A percentile compares a stretch with the other conserved stretches of the same genome.
These are phyloP conservation scores for Nematocida ironsii DNA, from an alignment of 371 early-diverging fungal genomes.

Conservation along the genomic window DNA sequence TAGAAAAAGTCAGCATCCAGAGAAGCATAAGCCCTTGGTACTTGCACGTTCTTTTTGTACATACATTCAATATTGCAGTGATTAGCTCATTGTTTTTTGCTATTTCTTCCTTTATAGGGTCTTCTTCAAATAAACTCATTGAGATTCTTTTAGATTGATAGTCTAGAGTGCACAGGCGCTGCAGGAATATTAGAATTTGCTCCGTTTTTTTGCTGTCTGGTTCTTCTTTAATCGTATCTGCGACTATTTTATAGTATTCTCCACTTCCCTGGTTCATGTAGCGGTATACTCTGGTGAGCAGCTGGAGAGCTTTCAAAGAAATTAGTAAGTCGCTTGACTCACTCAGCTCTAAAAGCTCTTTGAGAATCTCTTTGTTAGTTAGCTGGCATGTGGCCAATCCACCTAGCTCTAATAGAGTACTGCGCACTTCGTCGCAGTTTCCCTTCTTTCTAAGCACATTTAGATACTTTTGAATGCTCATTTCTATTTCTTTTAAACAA, in stretches of 20 bases:
- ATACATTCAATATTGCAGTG: constrained; percentile 38
- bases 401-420: constrained; percentile 39
- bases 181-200: constrained; percentile 58
- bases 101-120: constrained; percentile 53
- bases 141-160: constrained; percentile 36
- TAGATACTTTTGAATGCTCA: constrained; percentile 39
- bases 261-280: constrained; percentile 44
- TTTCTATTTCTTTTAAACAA: constrained; percentile 44
- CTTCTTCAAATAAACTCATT: constrained; percentile 39
- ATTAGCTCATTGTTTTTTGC: constrained; percentile 50
- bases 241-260: constrained; percentile 57
- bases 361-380: constrained; percentile 33
- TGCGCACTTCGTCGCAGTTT: constrained; percentile 20
- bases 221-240: constrained; percentile 51
- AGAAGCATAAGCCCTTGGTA: constrained; percentile 62
- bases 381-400: constrained; percentile 14
- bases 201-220: constrained; percentile 59
- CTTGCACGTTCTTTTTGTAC: constrained; percentile 59
- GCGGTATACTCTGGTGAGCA: constrained; percentile 56
- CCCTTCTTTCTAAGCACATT: constrained; percentile 41
- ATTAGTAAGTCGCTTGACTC: constrained; percentile 52
- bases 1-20: constrained; percentile 62
- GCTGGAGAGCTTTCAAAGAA: constrained; percentile 59
- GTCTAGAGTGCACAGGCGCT: constrained; percentile 46
- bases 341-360: constrained; percentile 57